These are phyloP conservation scores for Isabelozyma heimii DNA, from an alignment of 805 yeast species.

Conservation along the genomic window DNA sequence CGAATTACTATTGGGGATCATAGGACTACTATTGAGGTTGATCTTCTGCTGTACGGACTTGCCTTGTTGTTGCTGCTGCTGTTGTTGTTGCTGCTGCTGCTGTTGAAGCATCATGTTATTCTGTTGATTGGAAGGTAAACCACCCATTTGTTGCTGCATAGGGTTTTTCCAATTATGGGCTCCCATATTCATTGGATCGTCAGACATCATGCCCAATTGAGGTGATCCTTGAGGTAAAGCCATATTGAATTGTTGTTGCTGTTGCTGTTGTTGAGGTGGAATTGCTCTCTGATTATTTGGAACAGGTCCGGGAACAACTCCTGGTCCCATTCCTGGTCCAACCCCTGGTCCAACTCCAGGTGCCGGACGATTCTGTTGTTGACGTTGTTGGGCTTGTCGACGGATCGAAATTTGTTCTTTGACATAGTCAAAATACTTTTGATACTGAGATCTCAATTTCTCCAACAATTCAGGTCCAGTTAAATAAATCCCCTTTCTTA, in stretches of 20 bases:
- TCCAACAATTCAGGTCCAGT: conserved; percentile 73
- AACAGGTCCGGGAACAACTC: background rate
- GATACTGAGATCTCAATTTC: conserved; percentile 68
- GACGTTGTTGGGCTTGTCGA: conserved; percentile 33
- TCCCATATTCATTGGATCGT: background rate
- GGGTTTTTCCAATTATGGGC: background rate
- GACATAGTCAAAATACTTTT: conserved; percentile 71
- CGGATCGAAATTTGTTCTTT: conserved; percentile 53
- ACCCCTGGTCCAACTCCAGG: background rate
- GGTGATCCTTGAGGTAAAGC: background rate
- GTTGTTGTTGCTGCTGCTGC: conserved; percentile 19
- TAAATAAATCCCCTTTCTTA: conserved; percentile 61
- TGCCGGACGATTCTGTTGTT: conserved; percentile 7
- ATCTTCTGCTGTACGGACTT: background rate
- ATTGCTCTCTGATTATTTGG: background rate
- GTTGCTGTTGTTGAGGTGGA: conserved; percentile 9
- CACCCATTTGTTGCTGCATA: background rate
- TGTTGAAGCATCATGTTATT: conserved; percentile 6
- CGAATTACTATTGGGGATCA: conserved; percentile 15
- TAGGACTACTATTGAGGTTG: conserved; percentile 21
- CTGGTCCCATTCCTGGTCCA: background rate
- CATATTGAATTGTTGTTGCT: conserved; percentile 1
- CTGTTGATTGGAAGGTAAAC: background rate
- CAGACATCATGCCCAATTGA: background rate
- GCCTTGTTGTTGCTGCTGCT: conserved; percentile 4